These are phyloP conservation scores for Acer saccharum DNA, from an alignment of 345 rosid species.

Conservation along the genomic window DNA sequence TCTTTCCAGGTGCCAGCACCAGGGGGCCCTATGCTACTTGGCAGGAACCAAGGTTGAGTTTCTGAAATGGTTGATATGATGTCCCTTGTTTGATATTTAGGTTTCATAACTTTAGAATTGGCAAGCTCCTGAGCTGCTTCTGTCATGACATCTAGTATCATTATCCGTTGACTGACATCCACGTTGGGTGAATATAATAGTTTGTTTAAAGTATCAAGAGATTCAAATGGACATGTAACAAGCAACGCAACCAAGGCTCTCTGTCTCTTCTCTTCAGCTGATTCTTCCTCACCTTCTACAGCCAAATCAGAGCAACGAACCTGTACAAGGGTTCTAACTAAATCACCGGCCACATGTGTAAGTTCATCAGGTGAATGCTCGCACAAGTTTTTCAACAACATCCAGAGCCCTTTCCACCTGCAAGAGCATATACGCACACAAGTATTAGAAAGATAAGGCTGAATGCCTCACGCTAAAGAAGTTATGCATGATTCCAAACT, in stretches of 20 bases:
- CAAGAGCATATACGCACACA: slow-evolving; percentile 15
- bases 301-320: slow-evolving; percentile 91
- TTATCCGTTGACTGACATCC: slow-evolving; percentile 90
- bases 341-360: slow-evolving; percentile 72
- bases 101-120: slow-evolving; percentile 55
- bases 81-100: slow-evolving; percentile 47
- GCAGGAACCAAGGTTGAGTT: slow-evolving; percentile 92
- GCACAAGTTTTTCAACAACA: slow-evolving; percentile 86
- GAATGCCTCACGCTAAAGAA: slow-evolving; percentile 10
- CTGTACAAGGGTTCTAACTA: slow-evolving; percentile 74
- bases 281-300: slow-evolving; percentile 93
- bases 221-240: slow-evolving; percentile 74
- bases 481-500: slow-evolving; percentile 1
- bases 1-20: slow-evolving; percentile 78
- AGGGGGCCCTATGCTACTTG: slow-evolving; percentile 65
- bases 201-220: slow-evolving; percentile 64
- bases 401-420: slow-evolving; percentile 92
- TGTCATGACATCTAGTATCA: slow-evolving; percentile 94
- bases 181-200: slow-evolving; percentile 82
- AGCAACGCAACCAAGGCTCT: slow-evolving; percentile 82
- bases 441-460: background rate
- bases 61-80: slow-evolving; percentile 74
- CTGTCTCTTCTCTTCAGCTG: slow-evolving; percentile 94
- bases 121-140: slow-evolving; percentile 95
- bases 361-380: slow-evolving; percentile 96